A percentile compares a stretch with the other conserved stretches of the same genome.
Conservation (phyloP, 2,329 filamentous ascomycete species). For the Thelonectria blattea region DNA sequence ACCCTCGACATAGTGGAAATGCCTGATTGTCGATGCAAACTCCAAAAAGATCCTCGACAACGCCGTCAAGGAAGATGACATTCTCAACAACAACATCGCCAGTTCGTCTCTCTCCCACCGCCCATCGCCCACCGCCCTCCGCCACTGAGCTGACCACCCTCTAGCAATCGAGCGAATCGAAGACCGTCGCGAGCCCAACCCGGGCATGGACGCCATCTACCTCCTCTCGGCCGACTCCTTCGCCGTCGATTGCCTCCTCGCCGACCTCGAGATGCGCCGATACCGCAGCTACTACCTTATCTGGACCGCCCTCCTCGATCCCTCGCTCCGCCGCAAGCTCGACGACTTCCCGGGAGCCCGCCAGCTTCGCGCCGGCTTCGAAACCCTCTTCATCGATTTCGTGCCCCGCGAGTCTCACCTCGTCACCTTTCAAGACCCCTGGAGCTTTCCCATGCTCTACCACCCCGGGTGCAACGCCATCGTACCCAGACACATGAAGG, state of each 20-base stretch:
- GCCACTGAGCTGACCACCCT: conserved; percentile 25
- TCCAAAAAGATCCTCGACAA: conserved; percentile 89
- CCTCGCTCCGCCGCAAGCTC: conserved; percentile 73
- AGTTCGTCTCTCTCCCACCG: conserved; percentile 63
- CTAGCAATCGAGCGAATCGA: conserved; percentile 95
- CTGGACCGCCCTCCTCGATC: conserved; percentile 81
- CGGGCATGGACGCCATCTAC: conserved; percentile 94
- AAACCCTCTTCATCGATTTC: conserved; percentile 85
- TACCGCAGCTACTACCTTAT: conserved; percentile 83
- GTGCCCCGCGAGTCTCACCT: conserved; percentile 90
- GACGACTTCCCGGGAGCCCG: conserved; percentile 73
- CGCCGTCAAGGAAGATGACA: conserved; percentile 92
- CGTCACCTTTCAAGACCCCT: conserved; percentile 90
- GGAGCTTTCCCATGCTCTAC: conserved; percentile 92
- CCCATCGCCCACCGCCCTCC: conserved; percentile 11
- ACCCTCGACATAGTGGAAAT: conserved; percentile 78
- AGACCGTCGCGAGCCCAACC: conserved; percentile 79
- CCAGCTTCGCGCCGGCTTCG: conserved; percentile 79
- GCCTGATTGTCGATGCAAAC: conserved; percentile 84
- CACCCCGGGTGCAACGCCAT: conserved; percentile 88
- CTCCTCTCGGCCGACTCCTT: conserved; percentile 84
- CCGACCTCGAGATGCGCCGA: conserved; percentile 84
- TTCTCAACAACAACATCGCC: conserved; percentile 94
- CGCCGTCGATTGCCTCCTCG: conserved; percentile 91
- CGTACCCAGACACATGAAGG: conserved; percentile 82